Evolutionary conservation across 768 basidiomycete species (phyloP).

Genomic region (Termitomyces sp.): DNA sequence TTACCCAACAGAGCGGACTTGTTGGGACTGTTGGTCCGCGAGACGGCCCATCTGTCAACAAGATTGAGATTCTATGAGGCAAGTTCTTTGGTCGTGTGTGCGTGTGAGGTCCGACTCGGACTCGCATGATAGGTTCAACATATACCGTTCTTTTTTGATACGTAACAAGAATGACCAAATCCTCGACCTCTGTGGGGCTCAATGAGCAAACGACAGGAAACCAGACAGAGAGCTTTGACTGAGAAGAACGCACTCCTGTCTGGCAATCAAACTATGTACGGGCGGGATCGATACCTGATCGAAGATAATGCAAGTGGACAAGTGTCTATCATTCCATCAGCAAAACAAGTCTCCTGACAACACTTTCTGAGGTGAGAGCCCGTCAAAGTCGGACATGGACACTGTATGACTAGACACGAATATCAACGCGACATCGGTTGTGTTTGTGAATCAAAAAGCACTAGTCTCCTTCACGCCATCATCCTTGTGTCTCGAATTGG

Average conservation of each 20-base stretch:
- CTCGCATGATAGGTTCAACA: not conserved
- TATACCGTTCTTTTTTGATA: not conserved
- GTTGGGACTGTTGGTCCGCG: not conserved
- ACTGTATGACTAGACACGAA: not conserved
- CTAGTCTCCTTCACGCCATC: not conserved
- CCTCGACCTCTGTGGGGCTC: not conserved
- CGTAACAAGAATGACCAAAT: not conserved
- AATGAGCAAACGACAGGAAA: not conserved
- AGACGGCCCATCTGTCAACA: constrained; percentile 9
- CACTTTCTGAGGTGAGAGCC: constrained; percentile 4
- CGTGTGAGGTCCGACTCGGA: constrained; percentile 11
- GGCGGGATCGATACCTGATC: constrained; percentile 5
- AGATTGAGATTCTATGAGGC: not conserved
- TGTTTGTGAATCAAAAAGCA: not conserved
- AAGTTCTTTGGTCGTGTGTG: not conserved
- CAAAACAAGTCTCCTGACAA: constrained; percentile 7
- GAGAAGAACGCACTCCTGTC: not conserved
- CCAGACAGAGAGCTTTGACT: not conserved
- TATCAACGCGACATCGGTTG: constrained; percentile 7
- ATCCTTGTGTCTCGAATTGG: constrained; percentile 9
- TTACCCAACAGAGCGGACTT: constrained; percentile 3
- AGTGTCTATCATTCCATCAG: constrained; percentile 13
- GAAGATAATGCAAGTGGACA: constrained; percentile 1
- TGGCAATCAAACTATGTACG: constrained; percentile 8
- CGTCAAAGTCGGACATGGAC: constrained; percentile 8